Conservation (phyloP, 2,329 filamentous ascomycete genomes). For the Fusarium equiseti region DNA sequence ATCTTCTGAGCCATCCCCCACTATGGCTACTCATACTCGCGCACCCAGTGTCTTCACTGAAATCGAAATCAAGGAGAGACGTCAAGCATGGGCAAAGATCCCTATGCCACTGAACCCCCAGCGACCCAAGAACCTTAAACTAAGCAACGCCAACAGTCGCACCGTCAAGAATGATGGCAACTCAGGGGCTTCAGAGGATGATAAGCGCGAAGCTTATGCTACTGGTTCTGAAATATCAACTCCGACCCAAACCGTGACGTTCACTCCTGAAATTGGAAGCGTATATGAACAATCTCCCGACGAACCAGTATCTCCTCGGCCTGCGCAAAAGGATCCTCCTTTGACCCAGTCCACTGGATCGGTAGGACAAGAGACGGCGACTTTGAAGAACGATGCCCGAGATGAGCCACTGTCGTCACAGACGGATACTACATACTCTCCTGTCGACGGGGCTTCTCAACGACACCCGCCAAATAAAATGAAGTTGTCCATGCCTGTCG, state of each 20-base stretch:
- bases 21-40: slow-evolving; percentile 17
- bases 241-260: slow-evolving; percentile 16
- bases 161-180: not conserved
- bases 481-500: not conserved
- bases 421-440: not conserved
- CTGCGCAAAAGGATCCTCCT: not conserved
- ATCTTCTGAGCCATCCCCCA: not conserved
- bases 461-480: not conserved
- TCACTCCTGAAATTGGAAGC: slow-evolving; percentile 25
- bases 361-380: not conserved
- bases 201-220: slow-evolving; percentile 12
- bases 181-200: not conserved
- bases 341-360: not conserved
- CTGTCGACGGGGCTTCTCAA: not conserved
- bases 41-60: slow-evolving; percentile 46
- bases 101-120: slow-evolving; percentile 50
- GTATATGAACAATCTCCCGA: slow-evolving; percentile 18
- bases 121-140: slow-evolving; percentile 24
- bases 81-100: slow-evolving; percentile 52
- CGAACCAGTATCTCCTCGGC: not conserved
- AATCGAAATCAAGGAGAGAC: slow-evolving; percentile 50
- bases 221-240: slow-evolving; percentile 23
- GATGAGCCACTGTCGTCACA: not conserved
- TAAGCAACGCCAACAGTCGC: slow-evolving; percentile 4
- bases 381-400: not conserved